These are phyloP conservation scores for Ophiosphaerella korrae DNA, from an alignment of 2,329 filamentous ascomycete species.

Conservation along the genomic window DNA sequence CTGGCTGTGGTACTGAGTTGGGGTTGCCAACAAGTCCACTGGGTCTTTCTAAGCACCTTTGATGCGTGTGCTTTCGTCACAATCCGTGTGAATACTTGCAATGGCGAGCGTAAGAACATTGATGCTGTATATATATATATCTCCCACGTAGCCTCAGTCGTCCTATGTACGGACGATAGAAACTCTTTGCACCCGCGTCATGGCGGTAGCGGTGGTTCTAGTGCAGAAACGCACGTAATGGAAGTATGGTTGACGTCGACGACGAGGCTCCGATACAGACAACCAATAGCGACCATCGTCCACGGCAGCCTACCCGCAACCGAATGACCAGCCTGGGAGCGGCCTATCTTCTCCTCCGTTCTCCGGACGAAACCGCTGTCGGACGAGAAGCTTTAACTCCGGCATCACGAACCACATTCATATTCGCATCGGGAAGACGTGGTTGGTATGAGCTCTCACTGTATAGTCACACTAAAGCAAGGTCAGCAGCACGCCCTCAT, in stretches of 20 bases:
- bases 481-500: too few relatives aligned
- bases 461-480: too few relatives aligned
- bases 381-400: too few relatives aligned
- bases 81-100: conserved; percentile 4
- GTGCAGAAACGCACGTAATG: conserved; percentile 7
- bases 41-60: background rate
- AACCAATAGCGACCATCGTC: too few relatives aligned
- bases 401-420: too few relatives aligned
- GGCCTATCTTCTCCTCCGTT: background rate
- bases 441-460: conserved; percentile 13
- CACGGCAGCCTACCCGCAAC: too few relatives aligned
- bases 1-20: conserved; percentile 30
- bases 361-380: too few relatives aligned
- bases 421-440: too few relatives aligned
- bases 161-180: background rate
- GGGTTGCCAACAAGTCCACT: conserved; percentile 23
- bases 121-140: conserved; percentile 13
- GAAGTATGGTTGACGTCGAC: conserved; percentile 23
- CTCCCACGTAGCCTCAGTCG: background rate
- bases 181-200: background rate
- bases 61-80: conserved; percentile 3
- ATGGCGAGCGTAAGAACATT: conserved; percentile 16
- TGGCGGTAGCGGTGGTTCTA: background rate
- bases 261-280: background rate
- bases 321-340: background rate